Base-by-base conservation (phyloP, 306 rosid species). In the Sicyos baderoa region DNA sequence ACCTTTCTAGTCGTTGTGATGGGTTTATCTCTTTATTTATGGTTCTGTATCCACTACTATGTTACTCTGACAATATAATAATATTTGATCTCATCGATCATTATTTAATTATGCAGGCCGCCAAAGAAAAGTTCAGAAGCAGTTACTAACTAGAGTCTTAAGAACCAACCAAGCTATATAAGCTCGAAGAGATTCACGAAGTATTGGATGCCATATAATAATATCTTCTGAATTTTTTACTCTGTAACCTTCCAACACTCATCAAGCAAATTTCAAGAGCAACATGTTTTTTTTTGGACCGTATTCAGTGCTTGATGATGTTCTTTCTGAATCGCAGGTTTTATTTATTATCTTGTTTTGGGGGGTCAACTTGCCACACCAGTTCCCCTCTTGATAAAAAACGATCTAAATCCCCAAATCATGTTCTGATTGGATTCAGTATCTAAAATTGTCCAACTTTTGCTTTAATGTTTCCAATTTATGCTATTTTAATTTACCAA, bases 131-230 rank as follows among this genome's bases (percentile, higher is more conserved):
- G 29, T 19, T 40, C 7, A 16, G n/a, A 9, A 40, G 51, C 69
- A 63, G 52, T 63, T 40, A 37, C 35, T 14, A 25, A 37, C 35
- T 14, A 25, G 69, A 63, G 29, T 63, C 52, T 63, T 25, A 40
- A 62, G 40, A 37, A 40, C 16, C 68, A 40, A 35, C 42, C 45
- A 40, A 40, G 54, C 40, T 19, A 29, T 19, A 29, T 37, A 37
- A 37, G 44, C 44, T 37, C 44, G 44, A 22, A 45, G 40, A 22
- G 18, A 65, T 32, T 40, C 21, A 45, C 54, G 6, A 44, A 13
- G 54, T 40, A 65, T 22, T 65, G 49, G 53, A 42, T 64, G 53
- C 23, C 35, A 47, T 64, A 12, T 52, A 64, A 64, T 64, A 64
- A 65, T 7, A 22, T 65, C 71, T 65, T 7, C 53, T 19, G 54